A percentile compares a stretch with the other conserved stretches of the same genome.
Conservation (phyloP, 139 green algal genomes). For the Axilococcus clingmanii region DNA sequence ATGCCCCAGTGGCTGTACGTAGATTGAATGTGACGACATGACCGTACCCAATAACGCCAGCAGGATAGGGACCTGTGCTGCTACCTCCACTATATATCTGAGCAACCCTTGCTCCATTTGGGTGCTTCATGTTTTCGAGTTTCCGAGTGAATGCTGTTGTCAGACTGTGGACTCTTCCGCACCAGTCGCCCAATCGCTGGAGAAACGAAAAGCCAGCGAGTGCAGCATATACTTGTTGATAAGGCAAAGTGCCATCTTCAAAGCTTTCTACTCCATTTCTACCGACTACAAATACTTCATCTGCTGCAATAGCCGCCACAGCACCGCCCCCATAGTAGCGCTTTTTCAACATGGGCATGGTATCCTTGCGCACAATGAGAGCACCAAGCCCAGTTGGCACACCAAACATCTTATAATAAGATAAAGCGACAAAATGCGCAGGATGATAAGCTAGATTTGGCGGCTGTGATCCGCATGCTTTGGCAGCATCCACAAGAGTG, state of each 20-base stretch:
- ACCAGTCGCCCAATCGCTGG: slow-evolving; percentile 27
- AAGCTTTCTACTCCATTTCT: slow-evolving; percentile 41
- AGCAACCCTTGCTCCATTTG: slow-evolving; percentile 36
- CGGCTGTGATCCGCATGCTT: slow-evolving; percentile 57
- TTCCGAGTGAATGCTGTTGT: slow-evolving; percentile 17
- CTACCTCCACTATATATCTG: slow-evolving; percentile 47
- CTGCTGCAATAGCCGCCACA: slow-evolving; percentile 42
- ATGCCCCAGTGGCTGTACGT: slow-evolving; percentile 46
- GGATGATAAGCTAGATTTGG: slow-evolving; percentile 55
- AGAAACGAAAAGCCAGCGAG: slow-evolving; percentile 36
- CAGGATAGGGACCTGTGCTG: not conserved
- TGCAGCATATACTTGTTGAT: slow-evolving; percentile 54
- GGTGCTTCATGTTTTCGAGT: slow-evolving; percentile 50
- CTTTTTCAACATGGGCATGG: slow-evolving; percentile 44
- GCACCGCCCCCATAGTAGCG: slow-evolving; percentile 81
- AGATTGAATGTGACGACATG: slow-evolving; percentile 81
- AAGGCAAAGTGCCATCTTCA: slow-evolving; percentile 80
- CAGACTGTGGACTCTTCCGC: slow-evolving; percentile 7
- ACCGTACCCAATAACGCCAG: slow-evolving; percentile 42
- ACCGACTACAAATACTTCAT: slow-evolving; percentile 31
- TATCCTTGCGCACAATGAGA: slow-evolving; percentile 54
- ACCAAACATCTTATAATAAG: slow-evolving; percentile 92
- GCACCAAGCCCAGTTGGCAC: slow-evolving; percentile 71
- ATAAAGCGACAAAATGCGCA: slow-evolving; percentile 79
- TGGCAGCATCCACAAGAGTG: slow-evolving; percentile 82